Evolutionary conservation across 1,284 basidiomycete species (phyloP).

Genomic region (Pterula multifida): DNA sequence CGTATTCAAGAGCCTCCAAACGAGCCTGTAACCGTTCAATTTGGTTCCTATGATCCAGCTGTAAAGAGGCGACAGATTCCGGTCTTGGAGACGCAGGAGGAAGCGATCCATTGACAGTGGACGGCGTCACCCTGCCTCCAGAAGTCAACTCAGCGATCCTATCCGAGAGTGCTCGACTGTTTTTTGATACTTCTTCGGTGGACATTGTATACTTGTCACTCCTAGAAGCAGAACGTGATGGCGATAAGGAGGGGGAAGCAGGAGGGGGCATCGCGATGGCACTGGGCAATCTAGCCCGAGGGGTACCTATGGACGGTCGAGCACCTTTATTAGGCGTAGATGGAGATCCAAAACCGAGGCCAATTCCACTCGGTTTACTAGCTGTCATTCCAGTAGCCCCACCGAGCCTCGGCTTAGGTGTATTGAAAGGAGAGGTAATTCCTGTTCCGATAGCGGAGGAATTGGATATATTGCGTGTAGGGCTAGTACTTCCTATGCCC

Average conservation of each 20-base stretch:
- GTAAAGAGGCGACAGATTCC: not conserved
- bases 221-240: slow-evolving; percentile 20
- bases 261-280: slow-evolving; percentile 71
- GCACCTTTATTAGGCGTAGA: slow-evolving; percentile 29
- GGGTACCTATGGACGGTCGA: slow-evolving; percentile 38
- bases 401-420: slow-evolving; percentile 40
- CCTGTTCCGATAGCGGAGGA: slow-evolving; percentile 18
- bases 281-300: slow-evolving; percentile 56
- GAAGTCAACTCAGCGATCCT: slow-evolving; percentile 33
- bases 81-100: not conserved
- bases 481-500: slow-evolving; percentile 20
- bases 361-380: slow-evolving; percentile 3
- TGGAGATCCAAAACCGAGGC: slow-evolving; percentile 26
- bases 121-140: slow-evolving; percentile 17
- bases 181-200: slow-evolving; percentile 25
- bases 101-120: slow-evolving; percentile 5
- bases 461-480: slow-evolving; percentile 21
- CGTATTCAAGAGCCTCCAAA: slow-evolving; percentile 44
- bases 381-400: slow-evolving; percentile 20
- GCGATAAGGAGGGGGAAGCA: slow-evolving; percentile 33
- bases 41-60: slow-evolving; percentile 13
- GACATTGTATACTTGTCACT: slow-evolving; percentile 18
- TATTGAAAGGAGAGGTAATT: slow-evolving; percentile 41
- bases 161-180: slow-evolving; percentile 35
- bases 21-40: slow-evolving; percentile 35